These are phyloP conservation scores for Erodium texanum DNA, from an alignment of 441 rosid genomes.

Conservation along the genomic window DNA sequence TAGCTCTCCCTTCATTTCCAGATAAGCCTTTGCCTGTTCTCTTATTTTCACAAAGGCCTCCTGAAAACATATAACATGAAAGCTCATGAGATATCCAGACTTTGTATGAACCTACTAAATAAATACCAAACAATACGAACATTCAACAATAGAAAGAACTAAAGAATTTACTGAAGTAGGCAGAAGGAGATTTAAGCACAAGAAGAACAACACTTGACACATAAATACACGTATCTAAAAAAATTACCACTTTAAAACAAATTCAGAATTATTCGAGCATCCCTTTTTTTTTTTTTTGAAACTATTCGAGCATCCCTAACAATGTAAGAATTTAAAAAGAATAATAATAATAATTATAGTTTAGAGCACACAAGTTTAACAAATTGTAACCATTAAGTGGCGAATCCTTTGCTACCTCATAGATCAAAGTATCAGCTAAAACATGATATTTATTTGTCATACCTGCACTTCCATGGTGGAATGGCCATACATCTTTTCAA, in stretches of 20 bases:
- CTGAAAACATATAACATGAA: constrained; percentile 38
- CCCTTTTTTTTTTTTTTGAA: no score
- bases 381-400: not conserved
- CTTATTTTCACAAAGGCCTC: constrained; percentile 95
- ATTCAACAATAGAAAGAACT: not conserved
- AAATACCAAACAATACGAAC: not conserved
- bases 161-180: no score
- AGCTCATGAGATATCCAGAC: constrained; percentile 17
- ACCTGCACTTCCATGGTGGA: constrained; percentile 99
- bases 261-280: no score
- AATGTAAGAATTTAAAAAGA: no score
- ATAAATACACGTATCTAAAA: no score
- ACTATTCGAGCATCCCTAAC: no score
- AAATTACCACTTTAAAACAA: no score
- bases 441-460: constrained; percentile 14
- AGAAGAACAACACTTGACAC: not conserved
- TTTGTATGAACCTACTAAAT: not conserved
- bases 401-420: not conserved
- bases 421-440: no score
- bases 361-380: no score
- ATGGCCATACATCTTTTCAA: constrained; percentile 97
- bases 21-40: constrained; percentile 93
- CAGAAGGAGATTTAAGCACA: not conserved
- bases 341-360: no score
- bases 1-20: constrained; percentile 87